phyloP scores from a whole-genome alignment of 1,284 basidiomycete genomes.

The Microbotryum violaceum region DNA sequence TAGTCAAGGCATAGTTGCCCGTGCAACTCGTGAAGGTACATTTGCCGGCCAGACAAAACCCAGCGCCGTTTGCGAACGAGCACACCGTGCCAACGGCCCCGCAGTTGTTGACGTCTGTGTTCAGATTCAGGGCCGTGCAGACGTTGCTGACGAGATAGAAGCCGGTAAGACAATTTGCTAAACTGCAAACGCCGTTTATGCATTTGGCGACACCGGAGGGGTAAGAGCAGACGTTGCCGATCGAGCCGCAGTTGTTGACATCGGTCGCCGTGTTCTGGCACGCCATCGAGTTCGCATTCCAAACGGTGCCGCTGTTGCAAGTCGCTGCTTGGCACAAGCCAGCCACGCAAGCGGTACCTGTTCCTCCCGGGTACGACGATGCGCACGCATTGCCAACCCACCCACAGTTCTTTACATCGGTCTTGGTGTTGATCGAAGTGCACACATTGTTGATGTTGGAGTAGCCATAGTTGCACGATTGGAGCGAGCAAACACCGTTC shows the following conservation, averaged over 20 bases:
- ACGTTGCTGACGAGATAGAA: background rate
- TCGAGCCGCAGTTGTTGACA: slow-evolving; percentile 15
- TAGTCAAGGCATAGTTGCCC: slow-evolving; percentile 6
- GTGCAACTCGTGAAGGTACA: slow-evolving; percentile 4
- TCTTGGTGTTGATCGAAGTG: background rate
- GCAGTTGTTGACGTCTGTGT: slow-evolving; percentile 21
- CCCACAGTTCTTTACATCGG: slow-evolving; percentile 14
- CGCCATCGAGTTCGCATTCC: background rate
- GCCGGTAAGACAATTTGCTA: background rate
- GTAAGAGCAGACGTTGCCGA: slow-evolving; percentile 10
- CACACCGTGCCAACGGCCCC: slow-evolving; percentile 15
- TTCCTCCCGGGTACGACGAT: background rate
- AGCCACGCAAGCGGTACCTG: background rate
- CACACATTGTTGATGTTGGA: slow-evolving; percentile 6
- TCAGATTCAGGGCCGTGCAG: background rate
- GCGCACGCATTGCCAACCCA: slow-evolving; percentile 8
- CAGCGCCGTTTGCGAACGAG: slow-evolving; percentile 10
- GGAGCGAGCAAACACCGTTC: background rate
- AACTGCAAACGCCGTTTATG: slow-evolving; percentile 5
- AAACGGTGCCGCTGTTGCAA: background rate
- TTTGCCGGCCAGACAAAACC: background rate
- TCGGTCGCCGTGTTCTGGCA: slow-evolving; percentile 3
- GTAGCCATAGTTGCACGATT: slow-evolving; percentile 9
- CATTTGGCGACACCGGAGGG: slow-evolving; percentile 1
- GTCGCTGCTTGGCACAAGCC: no score